Conservation (phyloP, 805 yeast genomes). For the Kuraishia hungarica region DNA sequence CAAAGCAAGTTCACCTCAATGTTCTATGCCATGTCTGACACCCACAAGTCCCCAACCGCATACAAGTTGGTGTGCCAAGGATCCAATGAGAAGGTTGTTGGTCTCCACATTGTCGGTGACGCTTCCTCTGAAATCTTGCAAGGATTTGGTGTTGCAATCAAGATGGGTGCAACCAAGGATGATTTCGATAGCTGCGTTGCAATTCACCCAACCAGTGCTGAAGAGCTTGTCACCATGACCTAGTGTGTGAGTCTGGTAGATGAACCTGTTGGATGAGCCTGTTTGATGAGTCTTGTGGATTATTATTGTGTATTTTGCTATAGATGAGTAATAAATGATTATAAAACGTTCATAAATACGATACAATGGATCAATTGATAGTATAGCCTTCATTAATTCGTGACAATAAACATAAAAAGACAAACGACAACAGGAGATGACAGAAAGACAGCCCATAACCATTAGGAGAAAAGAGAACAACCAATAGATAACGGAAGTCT, state of each 20-base stretch:
- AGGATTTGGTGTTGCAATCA: conserved; percentile 96
- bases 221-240: conserved; percentile 84
- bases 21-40: conserved; percentile 87
- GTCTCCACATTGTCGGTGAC: conserved; percentile 91
- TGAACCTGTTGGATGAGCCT: too few species aligned
- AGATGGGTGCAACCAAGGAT: conserved; percentile 98
- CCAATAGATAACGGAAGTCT: too few species aligned
- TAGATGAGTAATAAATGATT: background rate
- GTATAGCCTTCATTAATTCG: background rate
- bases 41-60: conserved; percentile 75
- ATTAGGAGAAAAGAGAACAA: too few species aligned
- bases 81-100: conserved; percentile 85
- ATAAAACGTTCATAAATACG: too few species aligned
- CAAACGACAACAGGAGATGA: too few species aligned
- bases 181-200: conserved; percentile 97
- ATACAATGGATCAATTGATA: too few species aligned
- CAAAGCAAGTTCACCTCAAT: conserved; percentile 78
- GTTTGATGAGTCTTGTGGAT: too few species aligned
- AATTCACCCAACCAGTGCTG: conserved; percentile 97
- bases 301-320: background rate
- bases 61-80: conserved; percentile 79
- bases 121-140: conserved; percentile 86
- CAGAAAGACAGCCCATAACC: too few species aligned
- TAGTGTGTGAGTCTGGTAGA: too few species aligned
- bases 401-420: background rate